Base-by-base conservation (phyloP, 805 yeast genomes). In the Wickerhamiella australiensis region DNA sequence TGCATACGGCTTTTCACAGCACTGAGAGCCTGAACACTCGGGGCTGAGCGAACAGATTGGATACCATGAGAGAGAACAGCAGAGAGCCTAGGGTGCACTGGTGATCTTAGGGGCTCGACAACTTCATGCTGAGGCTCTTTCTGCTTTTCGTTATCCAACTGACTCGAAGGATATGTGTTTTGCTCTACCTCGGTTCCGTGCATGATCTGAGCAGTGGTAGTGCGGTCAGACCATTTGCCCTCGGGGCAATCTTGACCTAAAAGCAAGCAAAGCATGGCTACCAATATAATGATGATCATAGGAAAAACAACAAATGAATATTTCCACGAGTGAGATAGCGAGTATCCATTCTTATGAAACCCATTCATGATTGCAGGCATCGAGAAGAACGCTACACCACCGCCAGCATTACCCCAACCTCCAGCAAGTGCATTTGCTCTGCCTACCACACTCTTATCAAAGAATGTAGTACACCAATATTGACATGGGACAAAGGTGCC, bases 181-280 rank as follows among this genome's bases (percentile, higher is more conserved):
- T 25, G 42, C 13, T 17, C 18, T 1, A 45, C 48, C 12, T 47
- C 31, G 4, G 17, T 44, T 5, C 47, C 55, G 12, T 21, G 29
- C 7, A 46, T 20, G 9, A 47, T 18, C 33, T 48, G 46, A 2
- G 50, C 41, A 3, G 15, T n/a, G 15, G 42, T 29, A 21, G 56
- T 56, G 50, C 69, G 59, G 42, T 60, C 52, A 1, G 61, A 51
- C 69, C 69, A 66, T 41, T 55, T 56, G 17, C 68, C 69, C 48
- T 61, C 65, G 8, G 69, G 69, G 50, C 67, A 65, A 51, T 65
- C 69, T 20, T 55, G 57, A 1, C 67, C 68, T 49, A 64, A 55
- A 2, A 62, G 13, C 1, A 61, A 41, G 23, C 55, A 54, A 21
- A 58, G 11, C 11, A 46, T 23, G 2, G 67, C 67, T 13, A 65